These are phyloP conservation scores for Populus alba DNA, from an alignment of 345 rosid species.

Conservation along the genomic window DNA sequence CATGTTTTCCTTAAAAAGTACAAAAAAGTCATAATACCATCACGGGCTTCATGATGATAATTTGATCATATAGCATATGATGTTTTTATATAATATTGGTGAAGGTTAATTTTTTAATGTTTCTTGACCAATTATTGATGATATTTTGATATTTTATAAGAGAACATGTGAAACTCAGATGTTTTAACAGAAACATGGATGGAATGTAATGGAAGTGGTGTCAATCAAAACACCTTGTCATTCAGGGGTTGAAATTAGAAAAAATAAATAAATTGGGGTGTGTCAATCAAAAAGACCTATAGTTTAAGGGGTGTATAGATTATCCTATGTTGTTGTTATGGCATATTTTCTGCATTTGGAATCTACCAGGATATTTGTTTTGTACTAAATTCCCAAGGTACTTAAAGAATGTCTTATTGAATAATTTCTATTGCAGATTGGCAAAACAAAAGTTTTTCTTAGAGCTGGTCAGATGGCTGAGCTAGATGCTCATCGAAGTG, in stretches of 20 bases:
- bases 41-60: not conserved
- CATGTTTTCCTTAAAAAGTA: not conserved
- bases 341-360: not conserved
- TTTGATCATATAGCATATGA: too few species aligned
- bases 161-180: not conserved
- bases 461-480: constrained; percentile 99
- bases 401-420: constrained; percentile 5
- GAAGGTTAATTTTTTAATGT: too few species aligned
- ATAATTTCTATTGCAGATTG: constrained; percentile 51
- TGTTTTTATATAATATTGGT: too few species aligned
- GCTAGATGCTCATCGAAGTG: constrained; percentile 77
- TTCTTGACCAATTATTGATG: not conserved
- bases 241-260: too few species aligned
- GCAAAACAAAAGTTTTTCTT: constrained; percentile 89
- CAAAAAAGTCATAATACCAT: not conserved
- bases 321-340: not conserved
- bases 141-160: not conserved
- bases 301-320: not conserved
- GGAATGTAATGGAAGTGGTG: not conserved
- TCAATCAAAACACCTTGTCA: not conserved
- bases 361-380: not conserved
- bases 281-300: not conserved
- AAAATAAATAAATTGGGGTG: too few species aligned
- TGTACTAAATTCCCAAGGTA: not conserved
- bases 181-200: not conserved